Conservation (phyloP, 2,329 filamentous ascomycete species). For the Aspergillus pseudonomiae region DNA sequence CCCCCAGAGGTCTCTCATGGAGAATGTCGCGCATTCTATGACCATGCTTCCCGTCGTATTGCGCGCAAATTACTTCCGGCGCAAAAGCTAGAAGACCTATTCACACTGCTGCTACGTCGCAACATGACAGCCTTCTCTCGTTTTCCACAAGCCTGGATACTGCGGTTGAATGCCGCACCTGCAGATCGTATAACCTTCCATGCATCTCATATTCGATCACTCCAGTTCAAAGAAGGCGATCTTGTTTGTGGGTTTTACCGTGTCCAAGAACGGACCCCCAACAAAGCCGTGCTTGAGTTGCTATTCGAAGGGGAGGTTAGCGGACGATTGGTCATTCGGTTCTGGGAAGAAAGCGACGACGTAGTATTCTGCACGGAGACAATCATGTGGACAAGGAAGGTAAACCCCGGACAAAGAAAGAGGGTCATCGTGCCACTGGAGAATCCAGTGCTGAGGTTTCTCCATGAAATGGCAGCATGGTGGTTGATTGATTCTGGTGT, state of each 20-base stretch:
- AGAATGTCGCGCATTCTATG: conserved; percentile 26
- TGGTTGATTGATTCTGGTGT: conserved; percentile 41
- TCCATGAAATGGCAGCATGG: conserved; percentile 40
- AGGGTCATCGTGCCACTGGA: conserved; percentile 32
- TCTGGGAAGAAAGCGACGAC: conserved; percentile 16
- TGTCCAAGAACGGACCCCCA: conserved; percentile 25
- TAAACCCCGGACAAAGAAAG: conserved; percentile 7
- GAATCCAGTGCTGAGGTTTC: conserved; percentile 27
- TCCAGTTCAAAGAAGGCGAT: conserved; percentile 35
- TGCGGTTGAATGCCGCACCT: conserved; percentile 25
- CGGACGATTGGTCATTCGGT: conserved; percentile 31
- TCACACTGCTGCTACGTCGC: conserved; percentile 34
- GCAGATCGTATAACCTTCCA: conserved; percentile 28
- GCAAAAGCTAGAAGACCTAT: conserved; percentile 22
- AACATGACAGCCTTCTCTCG: conserved; percentile 38
- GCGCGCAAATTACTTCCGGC: conserved; percentile 23
- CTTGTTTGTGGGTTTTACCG: conserved; percentile 37
- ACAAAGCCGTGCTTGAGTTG: conserved; percentile 38
- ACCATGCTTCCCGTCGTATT: conserved; percentile 26
- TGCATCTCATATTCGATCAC: conserved; percentile 25
- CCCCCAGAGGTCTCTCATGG: conserved; percentile 23
- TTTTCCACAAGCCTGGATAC: conserved; percentile 35
- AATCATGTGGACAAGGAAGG: conserved; percentile 33
- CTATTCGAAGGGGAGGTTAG: conserved; percentile 18
- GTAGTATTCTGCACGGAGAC: conserved; percentile 34